phyloP scores from a whole-genome alignment of 371 early-diverging fungal species.

The Circinella minor region DNA sequence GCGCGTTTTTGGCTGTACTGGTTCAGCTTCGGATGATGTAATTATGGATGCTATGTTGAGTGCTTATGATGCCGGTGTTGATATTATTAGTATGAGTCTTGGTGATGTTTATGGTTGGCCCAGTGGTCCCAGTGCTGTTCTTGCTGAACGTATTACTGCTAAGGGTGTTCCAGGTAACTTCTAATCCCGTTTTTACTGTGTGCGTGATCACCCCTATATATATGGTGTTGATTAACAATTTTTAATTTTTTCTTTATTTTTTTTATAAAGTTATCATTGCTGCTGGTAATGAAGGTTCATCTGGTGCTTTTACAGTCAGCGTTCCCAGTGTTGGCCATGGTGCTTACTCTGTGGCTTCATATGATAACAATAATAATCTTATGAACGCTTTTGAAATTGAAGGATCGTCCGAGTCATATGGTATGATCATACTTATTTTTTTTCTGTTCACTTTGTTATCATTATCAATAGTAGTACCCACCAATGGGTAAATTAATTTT shows the following conservation, averaged over 20 bases:
- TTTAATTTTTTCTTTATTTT: not conserved
- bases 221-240: not conserved
- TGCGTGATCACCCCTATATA: not conserved
- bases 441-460: no score
- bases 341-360: constrained; percentile 61
- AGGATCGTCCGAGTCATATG: constrained; percentile 8
- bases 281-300: constrained; percentile 57
- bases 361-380: constrained; percentile 46
- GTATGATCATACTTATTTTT: not conserved
- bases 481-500: no score
- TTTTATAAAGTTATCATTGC: constrained; percentile 47
- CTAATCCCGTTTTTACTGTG: not conserved
- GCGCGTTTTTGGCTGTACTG: constrained; percentile 67
- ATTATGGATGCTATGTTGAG: constrained; percentile 65
- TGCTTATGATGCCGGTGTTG: constrained; percentile 61
- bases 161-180: constrained; percentile 32
- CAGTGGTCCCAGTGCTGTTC: constrained; percentile 42
- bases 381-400: constrained; percentile 25
- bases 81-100: constrained; percentile 68
- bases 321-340: constrained; percentile 54
- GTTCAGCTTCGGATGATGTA: constrained; percentile 57
- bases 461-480: no score
- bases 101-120: constrained; percentile 65
- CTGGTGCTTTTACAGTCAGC: constrained; percentile 47
- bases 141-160: constrained; percentile 45